Base-by-base conservation (phyloP, 805 yeast species). In the Brettanomyces nanus region DNA sequence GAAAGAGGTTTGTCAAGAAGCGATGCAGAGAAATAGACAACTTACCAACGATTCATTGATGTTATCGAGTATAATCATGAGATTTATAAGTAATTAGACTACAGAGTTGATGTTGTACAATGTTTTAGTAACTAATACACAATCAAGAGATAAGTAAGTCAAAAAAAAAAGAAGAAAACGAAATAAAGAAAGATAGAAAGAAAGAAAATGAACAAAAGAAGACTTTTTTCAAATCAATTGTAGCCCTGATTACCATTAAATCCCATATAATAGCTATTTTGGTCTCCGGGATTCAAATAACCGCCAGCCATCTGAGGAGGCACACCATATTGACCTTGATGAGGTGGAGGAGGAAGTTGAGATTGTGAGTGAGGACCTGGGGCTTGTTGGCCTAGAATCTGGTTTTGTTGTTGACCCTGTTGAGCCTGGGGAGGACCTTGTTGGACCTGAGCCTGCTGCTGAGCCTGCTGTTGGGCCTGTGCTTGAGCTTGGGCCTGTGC, bases 401-500 rank as follows among this genome's bases (percentile, higher is more conserved):
- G 59, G 33, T 48, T 41, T 19, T 39, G 47, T 6, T 44, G 51
- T 23, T 41, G 53, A 31, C 52, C 61, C 35, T 54, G 63, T 27
- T 49, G 59, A 39, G 53, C 62, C 25, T 45, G 62, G 32, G 63
- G 35, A 45, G 59, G 62, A 15, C 59, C 65, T 31, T 54, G 63
- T 26, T 43, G 51, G 37, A 57, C 65, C 36, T 52, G 56, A 7
- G 48, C 58, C 31, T 45, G 64, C 19, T 58, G 54, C 33, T 59
- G 63, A 40, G 31, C 45, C 38, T 38, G 60, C 33, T 52, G 62
- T 39, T 52, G 56, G 18, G 45, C 56, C 35, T 46, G 63, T 25
- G 57, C 54, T 37, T 59, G 63, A n/a, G 45, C 47, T 36, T 33
- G 53, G 11, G 26, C 26, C 41, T 31, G 45, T 39, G 74, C 75